A percentile compares a stretch with the other conserved stretches of the same genome.
phyloP scores from a whole-genome alignment of 2,329 filamentous ascomycete genomes.

The Neopestalotiopsis sp. region DNA sequence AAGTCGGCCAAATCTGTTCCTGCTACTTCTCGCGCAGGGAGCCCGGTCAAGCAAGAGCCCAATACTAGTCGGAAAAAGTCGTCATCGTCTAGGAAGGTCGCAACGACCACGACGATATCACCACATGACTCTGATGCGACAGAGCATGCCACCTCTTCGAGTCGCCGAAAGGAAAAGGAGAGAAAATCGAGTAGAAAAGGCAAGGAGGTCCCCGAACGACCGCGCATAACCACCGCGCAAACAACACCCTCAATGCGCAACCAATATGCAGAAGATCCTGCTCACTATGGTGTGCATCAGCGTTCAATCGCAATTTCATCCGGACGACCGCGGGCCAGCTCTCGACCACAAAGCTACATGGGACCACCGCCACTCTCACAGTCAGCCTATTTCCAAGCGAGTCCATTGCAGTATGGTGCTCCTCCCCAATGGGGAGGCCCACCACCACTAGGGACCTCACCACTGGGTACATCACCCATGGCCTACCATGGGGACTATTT shows the following conservation, averaged over 20 bases:
- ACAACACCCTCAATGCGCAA: conserved; percentile 37
- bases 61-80: conserved; percentile 54
- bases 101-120: conserved; percentile 43
- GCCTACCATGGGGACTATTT: conserved; percentile 18
- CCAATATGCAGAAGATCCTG: conserved; percentile 41
- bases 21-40: neutral
- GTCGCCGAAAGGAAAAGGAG: conserved; percentile 34
- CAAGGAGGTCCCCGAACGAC: conserved; percentile 30
- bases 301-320: conserved; percentile 33
- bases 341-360: conserved; percentile 43
- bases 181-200: conserved; percentile 29
- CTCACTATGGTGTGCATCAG: conserved; percentile 44
- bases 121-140: conserved; percentile 36
- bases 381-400: conserved; percentile 36
- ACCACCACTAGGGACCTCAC: conserved; percentile 4
- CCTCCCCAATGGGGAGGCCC: conserved; percentile 27
- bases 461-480: conserved; percentile 12
- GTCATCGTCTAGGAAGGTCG: conserved; percentile 42
- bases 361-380: conserved; percentile 41
- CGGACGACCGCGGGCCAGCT: conserved; percentile 42
- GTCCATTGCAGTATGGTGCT: conserved; percentile 32
- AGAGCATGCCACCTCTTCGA: conserved; percentile 37
- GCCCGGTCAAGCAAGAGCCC: conserved; percentile 8
- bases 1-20: conserved; percentile 1
- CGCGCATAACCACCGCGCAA: conserved; percentile 41